A percentile compares a stretch with the other conserved stretches of the same genome.
phyloP scores from a whole-genome alignment of 2,329 filamentous ascomycete species.

The Stemphylium beticola region DNA sequence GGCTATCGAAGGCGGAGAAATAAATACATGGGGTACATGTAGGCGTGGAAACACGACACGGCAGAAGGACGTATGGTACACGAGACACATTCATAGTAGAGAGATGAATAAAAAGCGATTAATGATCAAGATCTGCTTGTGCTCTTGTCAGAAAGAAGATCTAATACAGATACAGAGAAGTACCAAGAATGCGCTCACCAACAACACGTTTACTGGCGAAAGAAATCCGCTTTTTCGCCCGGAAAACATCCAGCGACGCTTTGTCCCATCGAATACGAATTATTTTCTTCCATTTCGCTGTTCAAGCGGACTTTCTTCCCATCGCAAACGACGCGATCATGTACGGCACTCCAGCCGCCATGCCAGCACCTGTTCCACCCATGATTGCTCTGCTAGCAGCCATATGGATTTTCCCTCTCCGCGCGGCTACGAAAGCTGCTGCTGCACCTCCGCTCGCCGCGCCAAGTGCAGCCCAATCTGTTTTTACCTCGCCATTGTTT shows the following conservation, averaged over 20 bases:
- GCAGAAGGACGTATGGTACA: too few species aligned
- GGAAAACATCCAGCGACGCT: background rate
- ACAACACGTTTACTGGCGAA: too few species aligned
- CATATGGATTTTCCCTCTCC: conserved; percentile 34
- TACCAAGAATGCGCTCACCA: too few species aligned
- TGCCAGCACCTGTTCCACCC: conserved; percentile 58
- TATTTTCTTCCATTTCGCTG: background rate
- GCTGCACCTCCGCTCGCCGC: conserved; percentile 51
- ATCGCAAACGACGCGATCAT: conserved; percentile 27
- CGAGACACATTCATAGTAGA: too few species aligned
- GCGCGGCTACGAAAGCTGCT: conserved; percentile 38
- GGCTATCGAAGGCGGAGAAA: too few species aligned
- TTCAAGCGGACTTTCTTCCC: conserved; percentile 22
- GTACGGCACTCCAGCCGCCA: conserved; percentile 58
- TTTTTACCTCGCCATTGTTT: conserved; percentile 61
- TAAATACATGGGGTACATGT: too few species aligned
- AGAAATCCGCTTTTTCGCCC: background rate
- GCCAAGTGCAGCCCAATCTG: conserved; percentile 62
- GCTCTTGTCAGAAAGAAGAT: too few species aligned
- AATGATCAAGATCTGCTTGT: too few species aligned
- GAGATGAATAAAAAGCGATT: too few species aligned
- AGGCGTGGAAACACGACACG: too few species aligned
- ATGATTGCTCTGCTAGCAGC: conserved; percentile 49
- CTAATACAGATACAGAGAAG: too few species aligned
- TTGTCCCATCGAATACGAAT: background rate